Conservation (phyloP, 306 rosid genomes). For the Inga laurina region DNA sequence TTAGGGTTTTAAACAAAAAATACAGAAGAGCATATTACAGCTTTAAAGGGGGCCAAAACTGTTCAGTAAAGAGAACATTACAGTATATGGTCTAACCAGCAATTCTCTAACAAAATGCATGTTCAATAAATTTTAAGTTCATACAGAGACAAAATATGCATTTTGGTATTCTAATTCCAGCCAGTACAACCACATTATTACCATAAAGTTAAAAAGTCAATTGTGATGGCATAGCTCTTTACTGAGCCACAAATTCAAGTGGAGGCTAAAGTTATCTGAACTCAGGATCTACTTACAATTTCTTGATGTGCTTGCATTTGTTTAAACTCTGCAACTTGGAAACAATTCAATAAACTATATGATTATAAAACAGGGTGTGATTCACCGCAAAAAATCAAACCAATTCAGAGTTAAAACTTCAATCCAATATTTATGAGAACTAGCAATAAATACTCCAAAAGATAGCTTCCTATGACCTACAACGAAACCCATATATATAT, state of each 20-base stretch:
- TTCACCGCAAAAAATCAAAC: constrained; percentile 52
- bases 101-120: neutral
- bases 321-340: constrained; percentile 64
- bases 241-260: neutral
- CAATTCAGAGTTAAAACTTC: neutral
- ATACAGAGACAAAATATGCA: neutral
- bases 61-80: neutral
- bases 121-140: neutral
- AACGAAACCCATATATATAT: too few species aligned
- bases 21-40: neutral
- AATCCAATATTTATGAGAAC: neutral
- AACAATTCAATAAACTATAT: too few species aligned
- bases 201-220: neutral
- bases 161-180: neutral
- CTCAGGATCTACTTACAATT: constrained; percentile 49
- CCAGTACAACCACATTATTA: neutral
- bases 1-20: neutral
- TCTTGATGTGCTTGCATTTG: constrained; percentile 79
- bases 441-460: neutral
- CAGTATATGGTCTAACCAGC: neutral
- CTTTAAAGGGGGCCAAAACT: neutral
- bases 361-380: too few species aligned
- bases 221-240: neutral
- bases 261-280: neutral
- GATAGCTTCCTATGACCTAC: neutral